A percentile compares a stretch with the other conserved stretches of the same genome.
Evolutionary conservation across 768 basidiomycete species (phyloP).

Genomic region (Pseudohyphozyma bogoriensis): DNA sequence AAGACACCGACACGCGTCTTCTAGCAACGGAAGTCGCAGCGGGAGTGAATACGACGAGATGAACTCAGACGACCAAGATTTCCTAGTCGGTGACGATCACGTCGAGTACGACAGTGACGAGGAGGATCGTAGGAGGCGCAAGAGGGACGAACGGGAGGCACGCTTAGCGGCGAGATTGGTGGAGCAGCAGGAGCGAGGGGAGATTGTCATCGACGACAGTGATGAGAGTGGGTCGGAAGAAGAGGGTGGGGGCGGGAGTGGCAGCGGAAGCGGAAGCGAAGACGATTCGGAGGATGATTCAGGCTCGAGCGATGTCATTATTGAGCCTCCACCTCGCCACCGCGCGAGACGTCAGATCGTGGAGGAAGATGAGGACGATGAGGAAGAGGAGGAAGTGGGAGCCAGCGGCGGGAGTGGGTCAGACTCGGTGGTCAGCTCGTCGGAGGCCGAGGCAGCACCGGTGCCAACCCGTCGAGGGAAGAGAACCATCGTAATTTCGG

Average conservation of each 20-base stretch:
- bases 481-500: too few relatives aligned
- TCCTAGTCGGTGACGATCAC: background rate
- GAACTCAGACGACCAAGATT: background rate
- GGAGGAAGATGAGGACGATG: background rate
- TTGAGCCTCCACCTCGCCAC: background rate
- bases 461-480: too few relatives aligned
- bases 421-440: background rate
- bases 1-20: background rate
- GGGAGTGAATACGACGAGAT: background rate
- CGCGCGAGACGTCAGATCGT: background rate
- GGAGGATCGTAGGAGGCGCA: background rate
- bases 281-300: background rate
- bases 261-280: background rate
- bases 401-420: background rate
- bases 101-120: background rate
- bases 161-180: background rate
- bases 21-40: background rate
- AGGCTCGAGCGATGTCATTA: background rate
- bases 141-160: background rate
- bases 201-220: background rate
- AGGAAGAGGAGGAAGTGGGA: background rate
- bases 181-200: background rate
- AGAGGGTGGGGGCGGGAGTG: background rate
- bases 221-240: background rate
- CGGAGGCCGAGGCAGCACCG: too few relatives aligned